Evolutionary conservation across 768 basidiomycete species (phyloP), one percentile per base, ranked within the genome.

Genomic region (Lactifluus subvellereus): DNA sequence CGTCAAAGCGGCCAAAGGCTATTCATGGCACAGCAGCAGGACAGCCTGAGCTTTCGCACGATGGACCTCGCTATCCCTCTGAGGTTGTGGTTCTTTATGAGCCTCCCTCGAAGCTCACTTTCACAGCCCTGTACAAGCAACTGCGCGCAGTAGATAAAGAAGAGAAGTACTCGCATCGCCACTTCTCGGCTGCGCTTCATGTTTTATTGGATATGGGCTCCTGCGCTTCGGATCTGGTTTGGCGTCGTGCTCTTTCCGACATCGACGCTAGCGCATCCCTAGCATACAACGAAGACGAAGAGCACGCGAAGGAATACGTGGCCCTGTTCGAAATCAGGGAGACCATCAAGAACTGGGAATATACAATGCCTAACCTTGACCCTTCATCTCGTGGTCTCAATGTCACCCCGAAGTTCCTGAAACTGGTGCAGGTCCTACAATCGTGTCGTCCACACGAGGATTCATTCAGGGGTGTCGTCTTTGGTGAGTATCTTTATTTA

Each of bases 161-260:
- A 30, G 78, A 77, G 54, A 54, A 68, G 6, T 64, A 77, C 35
- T 77, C 78, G 61, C 72, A 66, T 49, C 76, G 74, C 40, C 72
- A 83, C 47, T 82, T 84, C 69, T 74, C 70, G 48, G 75, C 78
- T 32, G 82, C 85, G 11, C 77, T 76, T 20, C 71, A 74, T 66
- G 78, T 78, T 20, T 72, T 81, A 40, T 69, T 72, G 32, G 83
- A 88, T 69, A 70, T 91, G 35, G 90, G 90, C 7, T 67, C 79
- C 42, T 90, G 86, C 66, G 89, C 86, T 53, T 78, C 84, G 42
- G 87, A 91, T 67, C 74, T 89, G 40, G 74, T 87, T 54, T 91
- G 87, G 89, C 78, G 84, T 65, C 79, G 78, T 48, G 79, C 79
- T 22, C 66, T 81, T 51, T 79, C 75, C 64, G 75, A 76, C 5